phyloP scores from a whole-genome alignment of 768 basidiomycete species.

The Boletus eberwhitei region DNA sequence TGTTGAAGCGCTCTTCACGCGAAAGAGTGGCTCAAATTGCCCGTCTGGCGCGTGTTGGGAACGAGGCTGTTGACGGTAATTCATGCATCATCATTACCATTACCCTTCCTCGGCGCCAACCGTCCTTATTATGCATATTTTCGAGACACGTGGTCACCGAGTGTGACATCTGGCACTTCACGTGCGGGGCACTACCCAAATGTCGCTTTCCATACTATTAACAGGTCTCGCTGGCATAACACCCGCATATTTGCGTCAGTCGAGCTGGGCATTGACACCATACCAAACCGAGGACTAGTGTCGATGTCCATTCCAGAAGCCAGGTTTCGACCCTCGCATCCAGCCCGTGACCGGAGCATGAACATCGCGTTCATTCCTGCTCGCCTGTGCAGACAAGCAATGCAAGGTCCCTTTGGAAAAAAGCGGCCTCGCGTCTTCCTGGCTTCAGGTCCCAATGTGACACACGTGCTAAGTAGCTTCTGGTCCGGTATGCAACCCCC shows the following conservation, averaged over 20 bases:
- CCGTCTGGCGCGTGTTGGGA: slow-evolving; percentile 26
- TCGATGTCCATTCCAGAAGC: slow-evolving; percentile 17
- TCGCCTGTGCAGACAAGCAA: slow-evolving; percentile 29
- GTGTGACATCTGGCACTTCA: slow-evolving; percentile 10
- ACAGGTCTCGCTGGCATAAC: slow-evolving; percentile 1
- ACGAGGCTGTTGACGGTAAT: slow-evolving; percentile 30
- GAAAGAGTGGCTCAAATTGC: slow-evolving; percentile 15
- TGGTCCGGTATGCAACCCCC: slow-evolving; percentile 13
- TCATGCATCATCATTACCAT: slow-evolving; percentile 20
- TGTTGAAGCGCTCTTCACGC: not conserved
- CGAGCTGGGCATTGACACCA: not conserved
- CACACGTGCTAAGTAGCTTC: slow-evolving; percentile 21
- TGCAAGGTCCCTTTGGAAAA: slow-evolving; percentile 26
- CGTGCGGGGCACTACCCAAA: slow-evolving; percentile 1
- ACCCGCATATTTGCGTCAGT: slow-evolving; percentile 5
- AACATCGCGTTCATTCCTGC: slow-evolving; percentile 26
- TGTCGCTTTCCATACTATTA: not conserved
- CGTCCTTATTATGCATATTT: slow-evolving; percentile 14
- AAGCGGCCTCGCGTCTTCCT: slow-evolving; percentile 34
- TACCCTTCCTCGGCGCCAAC: slow-evolving; percentile 23
- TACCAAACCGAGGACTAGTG: not conserved
- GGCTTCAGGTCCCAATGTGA: slow-evolving; percentile 25
- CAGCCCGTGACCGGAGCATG: slow-evolving; percentile 18
- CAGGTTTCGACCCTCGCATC: slow-evolving; percentile 1
- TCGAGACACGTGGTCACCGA: slow-evolving; percentile 17